A percentile compares a stretch with the other conserved stretches of the same genome.
Evolutionary conservation across 129 eudicot species (phyloP).

Genomic region (Solidago caesia): DNA sequence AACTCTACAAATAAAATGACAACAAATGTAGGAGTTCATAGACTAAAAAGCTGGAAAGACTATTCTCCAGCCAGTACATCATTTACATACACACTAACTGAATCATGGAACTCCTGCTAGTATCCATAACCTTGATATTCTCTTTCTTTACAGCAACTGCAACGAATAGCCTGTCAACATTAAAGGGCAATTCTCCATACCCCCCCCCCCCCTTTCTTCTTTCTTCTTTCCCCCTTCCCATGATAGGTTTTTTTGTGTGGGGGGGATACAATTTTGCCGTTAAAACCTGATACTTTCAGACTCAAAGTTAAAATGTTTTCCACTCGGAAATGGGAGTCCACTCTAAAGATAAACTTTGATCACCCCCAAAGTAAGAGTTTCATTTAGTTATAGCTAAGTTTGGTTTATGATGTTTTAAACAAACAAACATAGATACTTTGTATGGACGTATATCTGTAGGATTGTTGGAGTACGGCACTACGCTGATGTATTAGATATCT

Average conservation of each 20-base stretch:
- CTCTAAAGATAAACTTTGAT: background rate
- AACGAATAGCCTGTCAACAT: background rate
- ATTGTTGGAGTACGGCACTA: background rate
- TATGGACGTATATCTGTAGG: background rate
- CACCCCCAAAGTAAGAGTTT: background rate
- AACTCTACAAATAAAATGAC: conserved; percentile 6
- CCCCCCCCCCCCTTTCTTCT: no score
- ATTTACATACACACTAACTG: background rate
- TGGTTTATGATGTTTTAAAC: background rate
- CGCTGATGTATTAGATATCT: background rate
- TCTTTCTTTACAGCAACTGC: background rate
- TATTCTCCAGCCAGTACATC: background rate
- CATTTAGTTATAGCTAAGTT: background rate
- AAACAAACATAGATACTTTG: background rate
- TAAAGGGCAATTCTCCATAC: background rate
- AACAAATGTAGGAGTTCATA: background rate
- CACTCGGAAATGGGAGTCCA: background rate
- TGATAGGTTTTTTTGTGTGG: no score
- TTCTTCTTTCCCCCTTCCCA: background rate
- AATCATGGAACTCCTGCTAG: background rate
- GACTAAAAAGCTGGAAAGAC: background rate
- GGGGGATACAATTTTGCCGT: background rate
- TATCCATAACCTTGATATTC: background rate
- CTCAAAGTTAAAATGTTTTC: conserved; percentile 4
- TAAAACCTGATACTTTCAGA: conserved; percentile 1